Evolutionary conservation across 176 grass and related monocot genomes (phyloP).

Genomic region (Oryza coarctata): DNA sequence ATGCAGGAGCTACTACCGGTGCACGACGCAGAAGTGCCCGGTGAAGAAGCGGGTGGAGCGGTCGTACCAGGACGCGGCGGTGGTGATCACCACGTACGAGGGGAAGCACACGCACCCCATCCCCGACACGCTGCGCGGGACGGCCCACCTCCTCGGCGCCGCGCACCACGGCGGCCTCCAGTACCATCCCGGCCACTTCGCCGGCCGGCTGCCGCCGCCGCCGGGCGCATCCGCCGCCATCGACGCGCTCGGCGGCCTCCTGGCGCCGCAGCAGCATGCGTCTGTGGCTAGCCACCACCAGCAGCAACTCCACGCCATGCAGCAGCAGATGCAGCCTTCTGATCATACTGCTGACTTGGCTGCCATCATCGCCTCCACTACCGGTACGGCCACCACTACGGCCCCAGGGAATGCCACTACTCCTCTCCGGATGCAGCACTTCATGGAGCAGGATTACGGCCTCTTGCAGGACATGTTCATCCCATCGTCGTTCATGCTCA

Average conservation of each 20-base stretch:
- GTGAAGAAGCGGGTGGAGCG: slow-evolving; percentile 99
- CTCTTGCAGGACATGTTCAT: slow-evolving; percentile 85
- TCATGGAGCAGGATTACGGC: slow-evolving; percentile 68
- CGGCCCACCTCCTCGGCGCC: slow-evolving; percentile 50
- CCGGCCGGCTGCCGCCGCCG: slow-evolving; percentile 21
- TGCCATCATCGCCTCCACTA: slow-evolving; percentile 5
- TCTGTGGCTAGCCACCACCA: too few relatives aligned
- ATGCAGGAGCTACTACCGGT: slow-evolving; percentile 95
- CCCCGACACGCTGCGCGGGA: slow-evolving; percentile 70
- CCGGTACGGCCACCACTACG: neutral
- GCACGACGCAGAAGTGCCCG: slow-evolving; percentile 90
- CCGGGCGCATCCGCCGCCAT: neutral
- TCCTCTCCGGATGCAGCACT: slow-evolving; percentile 53
- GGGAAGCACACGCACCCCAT: slow-evolving; percentile 83
- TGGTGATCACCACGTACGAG: slow-evolving; percentile 97
- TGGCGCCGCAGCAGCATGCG: neutral
- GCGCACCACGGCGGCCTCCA: slow-evolving; percentile 24
- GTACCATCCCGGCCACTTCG: slow-evolving; percentile 2
- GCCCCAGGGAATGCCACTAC: neutral
- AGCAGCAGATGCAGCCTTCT: neutral
- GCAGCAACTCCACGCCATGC: slow-evolving; percentile 24
- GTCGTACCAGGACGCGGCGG: slow-evolving; percentile 66
- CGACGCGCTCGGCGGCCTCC: slow-evolving; percentile 27
- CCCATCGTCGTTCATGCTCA: slow-evolving; percentile 59
- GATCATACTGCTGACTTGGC: neutral